phyloP scores from a whole-genome alignment of 2,329 filamentous ascomycete genomes.

The Microthyrium microscopicum region DNA sequence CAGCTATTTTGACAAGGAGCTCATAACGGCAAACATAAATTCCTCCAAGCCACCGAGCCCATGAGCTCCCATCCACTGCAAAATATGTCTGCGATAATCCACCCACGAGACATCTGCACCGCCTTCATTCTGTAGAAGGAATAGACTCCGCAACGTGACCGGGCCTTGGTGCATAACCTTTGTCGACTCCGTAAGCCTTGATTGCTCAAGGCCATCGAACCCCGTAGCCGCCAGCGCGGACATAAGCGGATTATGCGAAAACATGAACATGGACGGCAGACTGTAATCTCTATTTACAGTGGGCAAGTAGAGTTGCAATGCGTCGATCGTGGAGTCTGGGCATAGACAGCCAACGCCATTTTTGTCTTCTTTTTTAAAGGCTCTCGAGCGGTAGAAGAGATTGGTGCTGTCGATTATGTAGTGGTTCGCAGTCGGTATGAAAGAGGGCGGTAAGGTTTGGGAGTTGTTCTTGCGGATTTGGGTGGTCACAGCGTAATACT shows the following conservation, averaged over 20 bases:
- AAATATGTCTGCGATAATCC: slow-evolving; percentile 56
- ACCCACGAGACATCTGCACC: slow-evolving; percentile 54
- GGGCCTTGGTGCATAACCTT: slow-evolving; percentile 29
- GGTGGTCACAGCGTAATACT: no score
- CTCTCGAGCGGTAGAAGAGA: slow-evolving; percentile 60
- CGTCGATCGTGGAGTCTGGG: slow-evolving; percentile 25
- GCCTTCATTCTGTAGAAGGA: slow-evolving; percentile 43
- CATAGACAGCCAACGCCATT: slow-evolving; percentile 40
- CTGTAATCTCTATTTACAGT: slow-evolving; percentile 21
- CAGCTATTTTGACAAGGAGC: no score
- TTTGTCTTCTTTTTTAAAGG: slow-evolving; percentile 48
- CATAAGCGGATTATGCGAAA: slow-evolving; percentile 30
- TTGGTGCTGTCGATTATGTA: slow-evolving; percentile 82
- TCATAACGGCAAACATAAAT: slow-evolving; percentile 70
- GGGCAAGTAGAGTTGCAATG: slow-evolving; percentile 23
- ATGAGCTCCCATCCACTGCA: slow-evolving; percentile 47
- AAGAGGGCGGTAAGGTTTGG: slow-evolving; percentile 16
- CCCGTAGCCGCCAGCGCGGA: slow-evolving; percentile 29
- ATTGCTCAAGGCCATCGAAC: slow-evolving; percentile 29
- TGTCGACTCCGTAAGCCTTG: slow-evolving; percentile 12
- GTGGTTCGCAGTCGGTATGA: slow-evolving; percentile 46
- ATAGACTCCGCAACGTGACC: slow-evolving; percentile 51
- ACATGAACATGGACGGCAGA: slow-evolving; percentile 27
- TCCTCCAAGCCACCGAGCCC: slow-evolving; percentile 50
- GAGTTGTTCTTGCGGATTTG: slow-evolving; percentile 1